These are phyloP conservation scores for Colletotrichum shisoi DNA, from an alignment of 2,329 filamentous ascomycete species.

Conservation along the genomic window DNA sequence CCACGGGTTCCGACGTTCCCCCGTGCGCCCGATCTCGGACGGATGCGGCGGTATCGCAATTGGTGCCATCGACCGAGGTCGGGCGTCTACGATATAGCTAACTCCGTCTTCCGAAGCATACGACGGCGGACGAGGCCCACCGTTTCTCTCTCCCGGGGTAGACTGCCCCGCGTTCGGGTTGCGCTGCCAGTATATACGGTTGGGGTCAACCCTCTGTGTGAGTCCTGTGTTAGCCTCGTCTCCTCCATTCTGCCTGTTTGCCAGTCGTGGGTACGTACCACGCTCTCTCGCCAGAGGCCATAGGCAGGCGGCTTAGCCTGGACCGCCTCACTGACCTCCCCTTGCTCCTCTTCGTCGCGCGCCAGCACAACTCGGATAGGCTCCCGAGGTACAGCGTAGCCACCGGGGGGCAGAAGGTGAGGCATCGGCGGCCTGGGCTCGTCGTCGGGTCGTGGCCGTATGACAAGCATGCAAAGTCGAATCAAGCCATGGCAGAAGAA, in stretches of 20 bases:
- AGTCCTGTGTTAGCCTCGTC: constrained; percentile 1
- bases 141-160: constrained; percentile 39
- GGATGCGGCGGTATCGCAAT: constrained; percentile 55
- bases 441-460: constrained; percentile 53
- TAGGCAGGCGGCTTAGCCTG: constrained; percentile 81
- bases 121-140: constrained; percentile 69
- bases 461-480: constrained; percentile 72
- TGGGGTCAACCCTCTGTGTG: constrained; percentile 75
- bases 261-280: constrained; percentile 61
- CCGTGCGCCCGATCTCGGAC: constrained; percentile 51
- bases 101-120: constrained; percentile 80
- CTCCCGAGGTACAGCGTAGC: constrained; percentile 73
- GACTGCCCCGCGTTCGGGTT: constrained; percentile 54
- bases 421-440: constrained; percentile 42
- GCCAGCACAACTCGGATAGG: constrained; percentile 81
- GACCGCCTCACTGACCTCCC: constrained; percentile 55
- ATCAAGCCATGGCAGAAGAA: constrained; percentile 84
- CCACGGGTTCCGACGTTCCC: constrained; percentile 8
- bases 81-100: constrained; percentile 73
- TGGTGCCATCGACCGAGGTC: constrained; percentile 65
- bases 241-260: neutral
- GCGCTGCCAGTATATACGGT: constrained; percentile 81
- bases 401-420: constrained; percentile 63
- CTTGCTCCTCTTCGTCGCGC: constrained; percentile 73
- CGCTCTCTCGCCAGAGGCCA: constrained; percentile 82